These are phyloP conservation scores for Nemania serpens DNA, from an alignment of 2,329 filamentous ascomycete species.

Conservation along the genomic window DNA sequence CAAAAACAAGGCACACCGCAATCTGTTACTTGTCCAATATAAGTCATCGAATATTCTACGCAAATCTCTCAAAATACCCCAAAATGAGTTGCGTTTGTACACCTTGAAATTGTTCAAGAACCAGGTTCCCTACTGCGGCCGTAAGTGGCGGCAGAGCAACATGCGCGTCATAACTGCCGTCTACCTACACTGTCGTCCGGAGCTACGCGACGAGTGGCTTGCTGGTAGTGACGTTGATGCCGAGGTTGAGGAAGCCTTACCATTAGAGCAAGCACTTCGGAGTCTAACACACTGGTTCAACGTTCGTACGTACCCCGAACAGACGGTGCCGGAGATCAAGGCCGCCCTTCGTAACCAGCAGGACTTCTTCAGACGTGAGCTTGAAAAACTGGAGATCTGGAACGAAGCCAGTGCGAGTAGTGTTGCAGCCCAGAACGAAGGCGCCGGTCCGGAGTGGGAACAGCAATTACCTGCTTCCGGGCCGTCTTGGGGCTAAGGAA, in stretches of 20 bases:
- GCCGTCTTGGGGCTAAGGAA: constrained; percentile 17
- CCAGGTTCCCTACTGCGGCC: constrained; percentile 95
- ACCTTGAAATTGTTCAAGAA: constrained; percentile 98
- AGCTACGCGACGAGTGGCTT: constrained; percentile 94
- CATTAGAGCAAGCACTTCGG: constrained; percentile 86
- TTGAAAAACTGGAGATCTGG: constrained; percentile 71
- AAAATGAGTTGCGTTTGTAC: constrained; percentile 85
- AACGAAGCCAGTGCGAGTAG: constrained; percentile 43
- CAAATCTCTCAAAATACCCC: constrained; percentile 88
- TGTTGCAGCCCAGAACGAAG: constrained; percentile 23
- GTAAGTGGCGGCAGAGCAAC: constrained; percentile 97
- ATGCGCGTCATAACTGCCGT: constrained; percentile 99
- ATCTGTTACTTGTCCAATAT: constrained; percentile 91
- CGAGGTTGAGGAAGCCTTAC: constrained; percentile 90
- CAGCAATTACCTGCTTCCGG: constrained; percentile 16
- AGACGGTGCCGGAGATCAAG: constrained; percentile 66
- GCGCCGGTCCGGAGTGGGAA: constrained; percentile 33
- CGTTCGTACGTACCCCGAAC: constrained; percentile 77
- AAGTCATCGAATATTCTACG: constrained; percentile 91
- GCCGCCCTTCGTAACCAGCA: constrained; percentile 71
- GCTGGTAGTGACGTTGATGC: constrained; percentile 89
- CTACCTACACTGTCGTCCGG: constrained; percentile 89
- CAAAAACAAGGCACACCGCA: constrained; percentile 92
- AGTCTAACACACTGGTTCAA: constrained; percentile 96
- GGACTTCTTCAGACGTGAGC: constrained; percentile 78